A percentile compares a stretch with the other conserved stretches of the same genome.
Conservation (phyloP, 225 moss, liverwort and hornwort species). For the Pleurozium schreberi region DNA sequence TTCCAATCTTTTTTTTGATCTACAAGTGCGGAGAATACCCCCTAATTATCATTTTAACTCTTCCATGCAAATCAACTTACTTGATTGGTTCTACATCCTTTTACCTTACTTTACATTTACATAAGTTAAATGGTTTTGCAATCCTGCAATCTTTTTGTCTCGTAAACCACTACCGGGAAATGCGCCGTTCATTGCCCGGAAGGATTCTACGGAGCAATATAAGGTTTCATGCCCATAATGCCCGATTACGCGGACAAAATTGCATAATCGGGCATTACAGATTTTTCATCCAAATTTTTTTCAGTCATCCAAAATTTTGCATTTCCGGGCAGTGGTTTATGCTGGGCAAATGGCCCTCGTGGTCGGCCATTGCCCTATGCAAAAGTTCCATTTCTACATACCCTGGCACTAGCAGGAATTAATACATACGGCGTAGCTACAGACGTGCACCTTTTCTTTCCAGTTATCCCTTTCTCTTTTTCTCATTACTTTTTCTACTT, state of each 20-base stretch:
- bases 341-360: too few relatives aligned
- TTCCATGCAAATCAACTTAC: not conserved
- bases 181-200: too few relatives aligned
- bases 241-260: too few relatives aligned
- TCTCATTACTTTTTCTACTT: not conserved
- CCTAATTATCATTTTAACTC: not conserved
- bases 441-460: not conserved
- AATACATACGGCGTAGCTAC: not conserved
- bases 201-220: too few relatives aligned
- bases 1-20: accelerated
- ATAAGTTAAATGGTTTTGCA: not conserved
- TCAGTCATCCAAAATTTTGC: too few relatives aligned
- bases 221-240: too few relatives aligned
- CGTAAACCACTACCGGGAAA: too few relatives aligned
- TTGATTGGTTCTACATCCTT: not conserved
- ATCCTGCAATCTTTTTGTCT: not conserved
- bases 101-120: not conserved
- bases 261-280: too few relatives aligned
- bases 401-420: not conserved
- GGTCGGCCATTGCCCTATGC: too few relatives aligned
- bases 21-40: not conserved
- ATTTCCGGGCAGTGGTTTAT: too few relatives aligned
- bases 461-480: not conserved
- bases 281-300: too few relatives aligned
- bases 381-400: not conserved